Base-by-base conservation (phyloP, 805 yeast genomes). In the Dipodascus geniculatus region DNA sequence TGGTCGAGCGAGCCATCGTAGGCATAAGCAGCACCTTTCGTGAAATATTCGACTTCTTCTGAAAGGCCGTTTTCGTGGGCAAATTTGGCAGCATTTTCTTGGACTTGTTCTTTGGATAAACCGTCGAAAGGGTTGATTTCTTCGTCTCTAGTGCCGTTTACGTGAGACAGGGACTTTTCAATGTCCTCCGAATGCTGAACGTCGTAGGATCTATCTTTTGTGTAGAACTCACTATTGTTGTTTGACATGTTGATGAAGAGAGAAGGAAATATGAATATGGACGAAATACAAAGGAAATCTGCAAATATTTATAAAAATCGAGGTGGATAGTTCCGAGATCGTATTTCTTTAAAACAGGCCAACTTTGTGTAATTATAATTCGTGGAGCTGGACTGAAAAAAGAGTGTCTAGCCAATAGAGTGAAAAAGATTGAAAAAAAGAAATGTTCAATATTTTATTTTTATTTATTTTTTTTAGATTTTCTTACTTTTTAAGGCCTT, bases 11-110 rank as follows among this genome's bases (percentile, higher is more conserved):
- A 68, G 50, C 74, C 73, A 56, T 74, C 71, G 58, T 81, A 74
- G 2, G 86, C 85, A 22, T 79, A 61, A 9, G 80, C 73, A 1
- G 85, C 85, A 6, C 82, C 85, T 48, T 74, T 67, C 8, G 57
- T 49, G 54, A 67, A 67, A 23, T 42, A 50, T 11, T 63, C 67
- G 19, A 56, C 51, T 49, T 63, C 63, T 8, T 60, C 67, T 8
- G 55, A 51, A 19, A 66, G 57, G n/a, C 65, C 67, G 51, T 63
- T 56, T 22, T 48, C 51, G n/a, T 54, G 60, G 23, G 62, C 63
- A 54, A 60, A 66, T 14, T 52, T 48, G 4, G 42, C 56, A 23
- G 58, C 63, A 35, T 58, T 53, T 22, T 50, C 49, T 17, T 57
- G 51, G 22, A 60, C 51, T 20, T 54, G 59, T 22, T 55, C 55